These are phyloP conservation scores for Ophidiomyces ophidiicola DNA, from an alignment of 2,329 filamentous ascomycete genomes.

Conservation along the genomic window DNA sequence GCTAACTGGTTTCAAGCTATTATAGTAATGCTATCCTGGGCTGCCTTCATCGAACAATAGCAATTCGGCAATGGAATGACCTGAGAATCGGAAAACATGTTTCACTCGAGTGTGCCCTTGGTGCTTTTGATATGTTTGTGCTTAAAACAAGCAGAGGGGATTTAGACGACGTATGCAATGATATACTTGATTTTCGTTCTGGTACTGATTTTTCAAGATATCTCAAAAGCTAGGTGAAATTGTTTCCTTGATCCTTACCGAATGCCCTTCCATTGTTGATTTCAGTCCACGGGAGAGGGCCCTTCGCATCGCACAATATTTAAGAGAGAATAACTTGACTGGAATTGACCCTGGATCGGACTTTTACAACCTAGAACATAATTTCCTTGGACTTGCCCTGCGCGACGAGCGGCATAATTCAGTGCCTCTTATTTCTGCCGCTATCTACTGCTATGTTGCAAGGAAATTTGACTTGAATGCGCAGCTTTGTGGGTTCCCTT, in stretches of 20 bases:
- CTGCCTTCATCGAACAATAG: conserved; percentile 67
- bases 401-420: conserved; percentile 62
- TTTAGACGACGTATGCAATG: conserved; percentile 50
- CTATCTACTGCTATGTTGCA: conserved; percentile 74
- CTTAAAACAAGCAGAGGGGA: conserved; percentile 61
- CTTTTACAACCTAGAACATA: conserved; percentile 74
- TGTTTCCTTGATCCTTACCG: conserved; percentile 43
- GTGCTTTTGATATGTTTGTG: conserved; percentile 82
- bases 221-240: conserved; percentile 53
- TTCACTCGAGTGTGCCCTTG: conserved; percentile 60
- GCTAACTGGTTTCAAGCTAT: conserved; percentile 41
- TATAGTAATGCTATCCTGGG: conserved; percentile 63
- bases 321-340: conserved; percentile 55
- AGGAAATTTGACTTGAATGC: conserved; percentile 62
- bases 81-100: conserved; percentile 41
- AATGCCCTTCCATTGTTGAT: conserved; percentile 42
- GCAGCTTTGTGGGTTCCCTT: conserved; percentile 67
- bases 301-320: conserved; percentile 53
- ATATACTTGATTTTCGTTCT: background rate
- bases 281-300: conserved; percentile 57
- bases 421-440: conserved; percentile 72
- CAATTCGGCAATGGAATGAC: conserved; percentile 63
- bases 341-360: conserved; percentile 56
- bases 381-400: conserved; percentile 72
- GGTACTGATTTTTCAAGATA: conserved; percentile 36